Conservation (phyloP, 1,284 basidiomycete genomes). For the Ustilago lituana region DNA sequence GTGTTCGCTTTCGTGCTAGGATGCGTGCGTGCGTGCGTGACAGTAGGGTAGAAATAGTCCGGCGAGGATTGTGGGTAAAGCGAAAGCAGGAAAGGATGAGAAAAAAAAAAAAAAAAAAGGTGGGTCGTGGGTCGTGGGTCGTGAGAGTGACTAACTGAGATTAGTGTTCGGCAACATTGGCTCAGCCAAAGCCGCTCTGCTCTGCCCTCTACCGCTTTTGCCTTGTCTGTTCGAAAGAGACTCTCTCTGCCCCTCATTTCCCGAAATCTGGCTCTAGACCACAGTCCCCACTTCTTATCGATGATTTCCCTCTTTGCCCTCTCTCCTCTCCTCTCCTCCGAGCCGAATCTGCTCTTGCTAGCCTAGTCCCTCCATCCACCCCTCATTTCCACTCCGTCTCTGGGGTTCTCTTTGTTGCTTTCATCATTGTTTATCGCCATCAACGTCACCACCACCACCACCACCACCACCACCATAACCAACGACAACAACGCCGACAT, state of each 20-base stretch:
- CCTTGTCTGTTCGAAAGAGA: not conserved
- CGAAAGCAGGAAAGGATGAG: no score
- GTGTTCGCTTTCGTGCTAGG: no score
- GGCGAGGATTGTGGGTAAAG: no score
- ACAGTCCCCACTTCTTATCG: slow-evolving; percentile 44
- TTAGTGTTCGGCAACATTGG: not conserved
- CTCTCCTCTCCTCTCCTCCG: not conserved
- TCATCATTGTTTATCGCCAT: not conserved
- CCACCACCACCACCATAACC: not conserved
- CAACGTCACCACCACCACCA: not conserved
- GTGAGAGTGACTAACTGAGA: no score
- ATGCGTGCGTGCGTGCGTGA: no score
- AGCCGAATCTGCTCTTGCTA: not conserved
- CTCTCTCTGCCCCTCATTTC: not conserved
- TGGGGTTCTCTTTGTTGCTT: not conserved
- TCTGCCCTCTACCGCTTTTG: not conserved
- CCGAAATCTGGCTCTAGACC: slow-evolving; percentile 23
- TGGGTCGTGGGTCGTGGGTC: no score
- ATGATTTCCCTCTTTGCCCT: slow-evolving; percentile 14
- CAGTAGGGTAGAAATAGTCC: no score
- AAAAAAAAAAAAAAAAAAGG: no score
- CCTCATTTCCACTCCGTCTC: not conserved
- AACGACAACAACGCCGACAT: not conserved
- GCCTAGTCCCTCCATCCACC: not conserved
- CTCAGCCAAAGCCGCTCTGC: not conserved